Evolutionary conservation across 164 flowering plant genomes (phyloP).

Genomic region (Saururus chinensis): DNA sequence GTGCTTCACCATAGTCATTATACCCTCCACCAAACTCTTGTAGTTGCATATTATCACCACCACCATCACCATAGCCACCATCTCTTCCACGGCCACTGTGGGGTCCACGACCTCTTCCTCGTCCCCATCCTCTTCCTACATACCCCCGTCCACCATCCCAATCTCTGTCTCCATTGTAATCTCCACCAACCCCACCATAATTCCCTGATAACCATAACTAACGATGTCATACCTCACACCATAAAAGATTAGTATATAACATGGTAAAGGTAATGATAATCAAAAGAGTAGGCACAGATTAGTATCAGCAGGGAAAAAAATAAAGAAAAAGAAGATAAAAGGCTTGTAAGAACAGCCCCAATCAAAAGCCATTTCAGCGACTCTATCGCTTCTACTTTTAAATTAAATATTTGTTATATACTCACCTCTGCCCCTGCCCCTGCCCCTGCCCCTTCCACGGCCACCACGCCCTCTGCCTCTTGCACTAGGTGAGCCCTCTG

Average conservation of each 20-base stretch:
- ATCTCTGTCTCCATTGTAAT: constrained; percentile 34
- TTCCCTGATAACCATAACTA: neutral
- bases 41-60: constrained; percentile 4
- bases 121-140: constrained; percentile 40
- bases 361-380: too few relatives aligned
- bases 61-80: constrained; percentile 31
- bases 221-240: neutral
- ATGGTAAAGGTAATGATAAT: too few relatives aligned
- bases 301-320: too few relatives aligned
- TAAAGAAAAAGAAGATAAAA: too few relatives aligned
- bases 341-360: too few relatives aligned
- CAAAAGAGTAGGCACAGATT: too few relatives aligned
- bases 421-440: constrained; percentile 7
- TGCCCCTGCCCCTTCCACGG: constrained; percentile 21
- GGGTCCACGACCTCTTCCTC: constrained; percentile 34
- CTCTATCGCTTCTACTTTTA: neutral
- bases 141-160: constrained; percentile 30
- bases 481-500: constrained; percentile 25
- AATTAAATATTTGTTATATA: too few relatives aligned
- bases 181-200: constrained; percentile 10
- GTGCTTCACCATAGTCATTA: too few relatives aligned
- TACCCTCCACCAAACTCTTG: too few relatives aligned
- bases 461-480: constrained; percentile 34
- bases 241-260: neutral
- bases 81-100: constrained; percentile 35